Percentiles rank a stretch among this genome's conserved stretches.
These are phyloP conservation scores for Claviceps pusilla DNA, from an alignment of 2,329 filamentous ascomycete genomes.

Conservation along the genomic window DNA sequence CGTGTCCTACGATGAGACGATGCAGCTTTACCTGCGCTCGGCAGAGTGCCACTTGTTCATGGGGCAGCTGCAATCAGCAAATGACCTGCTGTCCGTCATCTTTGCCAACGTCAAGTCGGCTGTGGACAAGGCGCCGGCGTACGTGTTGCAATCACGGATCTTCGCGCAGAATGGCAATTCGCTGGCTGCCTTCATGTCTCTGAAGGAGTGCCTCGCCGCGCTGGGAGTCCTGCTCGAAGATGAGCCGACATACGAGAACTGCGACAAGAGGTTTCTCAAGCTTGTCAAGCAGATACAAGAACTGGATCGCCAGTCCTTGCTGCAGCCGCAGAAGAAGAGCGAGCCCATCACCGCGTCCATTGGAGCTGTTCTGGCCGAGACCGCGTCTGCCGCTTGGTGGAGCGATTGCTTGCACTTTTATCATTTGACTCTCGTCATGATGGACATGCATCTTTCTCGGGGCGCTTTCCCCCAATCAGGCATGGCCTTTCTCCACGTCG, in stretches of 20 bases:
- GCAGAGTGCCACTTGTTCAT: slow-evolving; percentile 75
- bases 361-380: slow-evolving; percentile 56
- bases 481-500: slow-evolving; percentile 52
- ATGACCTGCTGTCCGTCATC: slow-evolving; percentile 52
- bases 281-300: slow-evolving; percentile 44
- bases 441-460: slow-evolving; percentile 47
- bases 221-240: slow-evolving; percentile 53
- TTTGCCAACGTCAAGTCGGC: slow-evolving; percentile 55
- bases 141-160: slow-evolving; percentile 68
- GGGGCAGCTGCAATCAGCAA: slow-evolving; percentile 52
- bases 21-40: slow-evolving; percentile 61
- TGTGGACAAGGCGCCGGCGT: slow-evolving; percentile 70
- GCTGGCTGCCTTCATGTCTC: slow-evolving; percentile 48
- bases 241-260: slow-evolving; percentile 57
- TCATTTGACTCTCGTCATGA: slow-evolving; percentile 50
- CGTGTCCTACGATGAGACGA: slow-evolving; percentile 72
- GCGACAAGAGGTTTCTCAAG: slow-evolving; percentile 57
- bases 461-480: slow-evolving; percentile 57
- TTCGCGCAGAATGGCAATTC: slow-evolving; percentile 61
- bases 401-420: slow-evolving; percentile 58
- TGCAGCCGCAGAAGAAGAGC: slow-evolving; percentile 26
- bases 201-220: slow-evolving; percentile 56
- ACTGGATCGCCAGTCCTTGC: slow-evolving; percentile 34
- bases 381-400: slow-evolving; percentile 60
- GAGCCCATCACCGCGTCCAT: slow-evolving; percentile 45